Base-by-base conservation (phyloP, 495 filamentous ascomycete genomes). In the Geopyxis carbonaria region DNA sequence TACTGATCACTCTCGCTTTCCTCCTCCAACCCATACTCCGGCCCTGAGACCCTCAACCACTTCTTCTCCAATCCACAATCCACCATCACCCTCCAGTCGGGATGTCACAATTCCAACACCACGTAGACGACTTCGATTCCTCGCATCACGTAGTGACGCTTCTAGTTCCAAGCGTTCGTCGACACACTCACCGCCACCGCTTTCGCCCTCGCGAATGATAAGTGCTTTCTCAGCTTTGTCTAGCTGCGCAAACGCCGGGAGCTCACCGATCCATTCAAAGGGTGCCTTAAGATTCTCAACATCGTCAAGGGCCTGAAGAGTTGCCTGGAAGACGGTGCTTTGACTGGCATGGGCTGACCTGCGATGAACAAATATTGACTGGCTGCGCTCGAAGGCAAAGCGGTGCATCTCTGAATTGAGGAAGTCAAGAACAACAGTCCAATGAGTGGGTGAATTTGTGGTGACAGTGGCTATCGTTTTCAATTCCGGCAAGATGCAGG, bases 391-490 rank as follows among this genome's bases (percentile, higher is more conserved):
- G 60, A 97, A 94, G 23, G 76, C 70, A 0, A 72, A 64, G n/a
- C 74, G 61, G 36, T 79, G 74, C 0, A 60, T 57, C 0, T 73
- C 64, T 27, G 84, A 72, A 36, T 63, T 58, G 14, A 65, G 67
- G 43, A 99, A 80, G 52, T 93, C 78, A 5, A 99, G 64, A 14
- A 74, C 70, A 4, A 93, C 62, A 20, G 78, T 76, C 89, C 89
- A 95, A 60, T 84, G 83, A 39, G 83, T 77, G 6, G 71, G 61
- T 25, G 76, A 69, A 4, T 60, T 60, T 3, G 85, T 84, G 14
- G 68, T 65, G 29, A 99, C 67, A 8, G 61, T 68, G 3, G 64
- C 50, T 28, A 99, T 70, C 7, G 67, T 68, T 33, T 68, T 63
- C 1, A 93, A 65, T 16, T 87, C 79, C 4, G 89, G 89, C 0